Conservation (phyloP, 192 early-diverging fungal species). For the Entrophospora sp. region DNA sequence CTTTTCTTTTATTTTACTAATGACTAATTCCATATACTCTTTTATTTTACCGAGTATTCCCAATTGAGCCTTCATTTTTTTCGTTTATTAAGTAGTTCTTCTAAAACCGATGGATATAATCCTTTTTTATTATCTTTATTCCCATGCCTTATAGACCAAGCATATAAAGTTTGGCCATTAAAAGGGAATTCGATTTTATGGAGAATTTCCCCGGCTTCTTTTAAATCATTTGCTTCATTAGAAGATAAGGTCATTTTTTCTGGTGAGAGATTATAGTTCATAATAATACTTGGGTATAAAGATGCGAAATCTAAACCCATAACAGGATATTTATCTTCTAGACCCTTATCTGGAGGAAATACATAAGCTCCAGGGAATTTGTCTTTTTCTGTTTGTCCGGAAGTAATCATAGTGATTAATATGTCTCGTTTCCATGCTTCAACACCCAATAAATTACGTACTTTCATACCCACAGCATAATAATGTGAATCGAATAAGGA, state of each 20-base stretch:
- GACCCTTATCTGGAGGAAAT: not conserved
- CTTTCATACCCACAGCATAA: not conserved
- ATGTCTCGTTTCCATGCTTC: not conserved
- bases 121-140: not conserved
- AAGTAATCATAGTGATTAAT: not conserved
- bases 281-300: conserved; percentile 8
- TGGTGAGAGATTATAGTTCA: not conserved
- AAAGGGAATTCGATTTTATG: not conserved
- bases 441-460: conserved; percentile 6
- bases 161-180: not conserved
- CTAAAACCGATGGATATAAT: not conserved
- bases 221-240: not conserved
- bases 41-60: not conserved
- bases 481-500: not conserved
- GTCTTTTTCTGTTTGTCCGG: not conserved
- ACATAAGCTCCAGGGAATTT: not conserved
- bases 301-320: conserved; percentile 4
- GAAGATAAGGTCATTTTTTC: not conserved
- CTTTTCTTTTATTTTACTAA: not conserved
- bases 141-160: not conserved
- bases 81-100: not conserved
- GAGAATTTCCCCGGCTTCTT: not conserved
- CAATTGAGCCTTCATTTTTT: not conserved
- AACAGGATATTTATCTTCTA: not conserved
- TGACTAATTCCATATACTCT: not conserved